Conservation (phyloP, 2,329 filamentous ascomycete species). For the Aspergillus pseudoviridinutans region DNA sequence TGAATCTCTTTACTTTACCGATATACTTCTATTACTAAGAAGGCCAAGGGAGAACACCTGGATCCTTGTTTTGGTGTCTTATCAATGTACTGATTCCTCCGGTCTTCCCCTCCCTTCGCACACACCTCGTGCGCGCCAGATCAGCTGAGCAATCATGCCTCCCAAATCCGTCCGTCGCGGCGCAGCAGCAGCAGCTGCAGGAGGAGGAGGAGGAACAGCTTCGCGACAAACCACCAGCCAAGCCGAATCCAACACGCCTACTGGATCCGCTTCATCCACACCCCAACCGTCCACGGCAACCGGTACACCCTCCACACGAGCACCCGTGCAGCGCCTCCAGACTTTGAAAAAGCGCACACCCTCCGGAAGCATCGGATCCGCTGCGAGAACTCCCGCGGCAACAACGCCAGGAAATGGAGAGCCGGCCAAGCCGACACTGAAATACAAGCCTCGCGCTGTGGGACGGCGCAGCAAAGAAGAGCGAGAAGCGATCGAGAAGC, state of each 20-base stretch:
- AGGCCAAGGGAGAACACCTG: not conserved
- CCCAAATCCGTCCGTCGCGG: constrained; percentile 30
- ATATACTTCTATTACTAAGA: not conserved
- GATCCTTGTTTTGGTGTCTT: not conserved
- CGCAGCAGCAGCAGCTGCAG: constrained; percentile 15
- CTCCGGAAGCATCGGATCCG: constrained; percentile 33
- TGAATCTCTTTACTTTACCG: too few species aligned
- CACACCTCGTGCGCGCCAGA: constrained; percentile 5
- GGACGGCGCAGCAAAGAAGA: constrained; percentile 44
- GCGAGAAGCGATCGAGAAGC: constrained; percentile 40
- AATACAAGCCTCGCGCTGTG: constrained; percentile 41
- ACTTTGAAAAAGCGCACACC: constrained; percentile 38
- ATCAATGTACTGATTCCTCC: not conserved
- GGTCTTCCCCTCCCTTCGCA: not conserved
- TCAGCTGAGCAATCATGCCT: constrained; percentile 23
- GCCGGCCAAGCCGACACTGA: constrained; percentile 36
- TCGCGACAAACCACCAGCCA: not conserved
- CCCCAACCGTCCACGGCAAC: constrained; percentile 6
- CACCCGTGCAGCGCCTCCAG: constrained; percentile 41
- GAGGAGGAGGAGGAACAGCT: not conserved
- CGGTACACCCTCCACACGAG: constrained; percentile 21
- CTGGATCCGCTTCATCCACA: constrained; percentile 3
- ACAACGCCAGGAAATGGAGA: constrained; percentile 20
- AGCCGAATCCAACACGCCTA: not conserved
- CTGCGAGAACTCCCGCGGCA: constrained; percentile 13